These are phyloP conservation scores for Fraxinus excelsior DNA, from an alignment of 257 asterid species.

Conservation along the genomic window DNA sequence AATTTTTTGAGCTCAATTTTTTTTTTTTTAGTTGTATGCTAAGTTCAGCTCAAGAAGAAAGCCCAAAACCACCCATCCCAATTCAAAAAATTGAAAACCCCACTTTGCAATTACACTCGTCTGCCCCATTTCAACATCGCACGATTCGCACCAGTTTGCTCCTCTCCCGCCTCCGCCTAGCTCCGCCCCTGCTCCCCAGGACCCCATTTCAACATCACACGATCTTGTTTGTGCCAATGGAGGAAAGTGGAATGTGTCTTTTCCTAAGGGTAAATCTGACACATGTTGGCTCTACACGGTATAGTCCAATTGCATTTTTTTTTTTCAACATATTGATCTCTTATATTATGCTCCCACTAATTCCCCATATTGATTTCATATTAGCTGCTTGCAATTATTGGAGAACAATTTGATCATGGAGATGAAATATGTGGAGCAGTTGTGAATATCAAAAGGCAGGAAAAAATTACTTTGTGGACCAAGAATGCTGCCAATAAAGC, in stretches of 20 bases:
- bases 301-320: conserved; percentile 21
- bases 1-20: too few species aligned
- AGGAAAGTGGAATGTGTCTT: conserved; percentile 79
- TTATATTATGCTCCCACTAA: conserved; percentile 5
- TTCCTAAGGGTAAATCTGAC: conserved; percentile 68
- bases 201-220: too few species aligned
- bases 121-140: too few species aligned
- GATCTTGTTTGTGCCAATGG: conserved; percentile 95
- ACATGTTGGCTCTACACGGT: conserved; percentile 89
- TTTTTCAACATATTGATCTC: background rate
- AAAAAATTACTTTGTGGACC: conserved; percentile 83
- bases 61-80: too few species aligned
- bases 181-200: too few species aligned
- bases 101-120: too few species aligned
- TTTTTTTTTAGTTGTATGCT: too few species aligned
- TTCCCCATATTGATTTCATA: conserved; percentile 22
- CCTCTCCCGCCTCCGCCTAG: too few species aligned
- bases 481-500: conserved; percentile 90
- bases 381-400: conserved; percentile 92
- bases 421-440: conserved; percentile 99
- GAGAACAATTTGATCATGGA: conserved; percentile 92
- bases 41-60: too few species aligned
- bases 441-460: conserved; percentile 80
- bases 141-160: too few species aligned
- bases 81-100: too few species aligned